A percentile compares a stretch with the other conserved stretches of the same genome.
Conservation (phyloP, 176 grass and related monocot species). For the Puya raimondii region DNA sequence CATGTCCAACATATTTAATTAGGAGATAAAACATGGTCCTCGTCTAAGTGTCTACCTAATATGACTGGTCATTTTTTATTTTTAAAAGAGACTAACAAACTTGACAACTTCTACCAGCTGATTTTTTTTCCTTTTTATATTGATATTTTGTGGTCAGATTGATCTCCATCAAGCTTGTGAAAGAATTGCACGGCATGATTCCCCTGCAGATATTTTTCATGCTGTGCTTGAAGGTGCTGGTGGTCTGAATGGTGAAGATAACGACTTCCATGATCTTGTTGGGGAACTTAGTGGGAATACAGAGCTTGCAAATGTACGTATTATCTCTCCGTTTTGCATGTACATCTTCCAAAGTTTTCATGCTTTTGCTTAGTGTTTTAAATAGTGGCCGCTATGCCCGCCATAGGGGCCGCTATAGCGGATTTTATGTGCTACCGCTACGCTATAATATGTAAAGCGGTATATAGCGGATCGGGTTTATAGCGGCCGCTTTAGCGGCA, state of each 20-base stretch:
- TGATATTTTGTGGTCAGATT: conserved; percentile 33
- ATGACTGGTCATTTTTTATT: neutral
- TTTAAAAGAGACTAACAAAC: neutral
- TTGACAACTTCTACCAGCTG: neutral
- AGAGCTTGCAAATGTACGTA: conserved; percentile 62
- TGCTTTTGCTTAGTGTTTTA: too few species aligned
- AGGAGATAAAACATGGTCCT: too few species aligned
- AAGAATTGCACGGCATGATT: conserved; percentile 50
- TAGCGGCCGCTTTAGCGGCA: too few species aligned
- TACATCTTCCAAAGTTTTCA: neutral
- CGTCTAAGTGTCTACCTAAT: too few species aligned
- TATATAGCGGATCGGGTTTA: too few species aligned
- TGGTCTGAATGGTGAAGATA: conserved; percentile 35
- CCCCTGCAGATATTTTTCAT: conserved; percentile 50
- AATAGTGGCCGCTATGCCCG: too few species aligned
- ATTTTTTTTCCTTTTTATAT: neutral
- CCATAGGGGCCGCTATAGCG: too few species aligned
- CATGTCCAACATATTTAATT: too few species aligned
- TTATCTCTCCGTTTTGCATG: neutral
- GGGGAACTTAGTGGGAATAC: conserved; percentile 42
- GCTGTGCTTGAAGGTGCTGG: conserved; percentile 54
- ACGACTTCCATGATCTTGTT: conserved; percentile 32
- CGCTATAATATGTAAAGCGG: too few species aligned
- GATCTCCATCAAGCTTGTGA: conserved; percentile 50
- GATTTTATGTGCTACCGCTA: too few species aligned